Conservation (phyloP, 805 yeast genomes). For the Ogataea henricii region DNA sequence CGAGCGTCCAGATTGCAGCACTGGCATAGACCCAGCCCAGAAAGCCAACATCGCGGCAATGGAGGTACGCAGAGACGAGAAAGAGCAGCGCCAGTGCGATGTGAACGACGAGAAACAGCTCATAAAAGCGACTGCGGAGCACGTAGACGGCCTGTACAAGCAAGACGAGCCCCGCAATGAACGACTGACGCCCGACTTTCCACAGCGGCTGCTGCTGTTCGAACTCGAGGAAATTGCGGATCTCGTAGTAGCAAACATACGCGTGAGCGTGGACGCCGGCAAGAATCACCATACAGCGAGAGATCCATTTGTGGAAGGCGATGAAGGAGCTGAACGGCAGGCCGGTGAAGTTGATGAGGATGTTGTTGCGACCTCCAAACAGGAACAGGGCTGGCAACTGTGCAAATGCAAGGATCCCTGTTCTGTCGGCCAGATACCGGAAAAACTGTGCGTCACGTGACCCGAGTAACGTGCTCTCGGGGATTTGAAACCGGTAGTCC, state of each 20-base stretch:
- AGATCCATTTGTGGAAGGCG: conserved; percentile 48
- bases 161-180: conserved; percentile 42
- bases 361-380: conserved; percentile 61
- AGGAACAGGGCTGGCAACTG: conserved; percentile 51
- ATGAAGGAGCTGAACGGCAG: conserved; percentile 47
- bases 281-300: conserved; percentile 30
- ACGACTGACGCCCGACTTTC: conserved; percentile 33
- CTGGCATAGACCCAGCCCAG: conserved; percentile 42
- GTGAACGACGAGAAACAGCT: conserved; percentile 45
- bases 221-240: conserved; percentile 9
- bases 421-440: conserved; percentile 55
- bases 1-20: conserved; percentile 43
- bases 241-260: conserved; percentile 33
- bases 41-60: conserved; percentile 43
- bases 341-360: conserved; percentile 54
- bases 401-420: conserved; percentile 48
- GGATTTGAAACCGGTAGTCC: conserved; percentile 18
- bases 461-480: conserved; percentile 23
- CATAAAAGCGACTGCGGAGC: conserved; percentile 50
- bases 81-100: conserved; percentile 46
- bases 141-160: conserved; percentile 47
- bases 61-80: conserved; percentile 50
- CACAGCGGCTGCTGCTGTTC: conserved; percentile 13
- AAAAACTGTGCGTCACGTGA: conserved; percentile 27
- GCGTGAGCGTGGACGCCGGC: conserved; percentile 35